phyloP scores from a whole-genome alignment of 2,329 filamentous ascomycete genomes.

The Penicillium fuscoglaucum region DNA sequence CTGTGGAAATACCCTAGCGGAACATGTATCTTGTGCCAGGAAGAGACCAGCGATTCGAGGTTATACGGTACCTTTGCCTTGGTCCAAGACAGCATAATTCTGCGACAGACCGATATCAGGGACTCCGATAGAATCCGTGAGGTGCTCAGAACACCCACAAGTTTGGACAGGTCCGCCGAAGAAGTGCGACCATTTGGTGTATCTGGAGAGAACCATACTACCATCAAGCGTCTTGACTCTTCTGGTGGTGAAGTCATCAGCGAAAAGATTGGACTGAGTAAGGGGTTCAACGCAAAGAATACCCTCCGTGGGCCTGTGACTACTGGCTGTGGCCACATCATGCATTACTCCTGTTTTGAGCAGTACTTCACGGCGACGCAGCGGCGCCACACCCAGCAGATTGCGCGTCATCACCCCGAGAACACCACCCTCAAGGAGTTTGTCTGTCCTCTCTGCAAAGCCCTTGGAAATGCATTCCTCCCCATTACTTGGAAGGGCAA shows the following conservation, averaged over 20 bases:
- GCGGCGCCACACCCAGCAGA: slow-evolving; percentile 84
- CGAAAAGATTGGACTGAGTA: slow-evolving; percentile 81
- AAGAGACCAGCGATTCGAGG: slow-evolving; percentile 85
- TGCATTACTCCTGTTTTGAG: slow-evolving; percentile 97
- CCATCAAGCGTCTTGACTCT: slow-evolving; percentile 72
- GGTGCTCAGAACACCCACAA: slow-evolving; percentile 72
- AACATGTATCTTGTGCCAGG: slow-evolving; percentile 94
- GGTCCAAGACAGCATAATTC: slow-evolving; percentile 78
- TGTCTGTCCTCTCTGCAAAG: slow-evolving; percentile 94
- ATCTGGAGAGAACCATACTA: slow-evolving; percentile 78
- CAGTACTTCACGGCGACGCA: slow-evolving; percentile 82
- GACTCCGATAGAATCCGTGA: slow-evolving; percentile 84
- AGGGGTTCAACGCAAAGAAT: slow-evolving; percentile 74
- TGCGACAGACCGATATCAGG: slow-evolving; percentile 80
- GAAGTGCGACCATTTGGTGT: slow-evolving; percentile 85
- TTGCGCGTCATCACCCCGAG: slow-evolving; percentile 91
- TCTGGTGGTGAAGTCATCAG: slow-evolving; percentile 69
- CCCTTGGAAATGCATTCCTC: slow-evolving; percentile 88
- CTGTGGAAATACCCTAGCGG: slow-evolving; percentile 88
- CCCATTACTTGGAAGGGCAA: slow-evolving; percentile 95
- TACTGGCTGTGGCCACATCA: slow-evolving; percentile 93
- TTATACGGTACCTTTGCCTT: slow-evolving; percentile 93
- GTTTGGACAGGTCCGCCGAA: slow-evolving; percentile 82
- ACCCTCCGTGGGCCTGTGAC: slow-evolving; percentile 75
- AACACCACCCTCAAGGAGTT: slow-evolving; percentile 78